Conservation (phyloP, 495 filamentous ascomycete genomes). For the Hypoxylon lenormandii region DNA sequence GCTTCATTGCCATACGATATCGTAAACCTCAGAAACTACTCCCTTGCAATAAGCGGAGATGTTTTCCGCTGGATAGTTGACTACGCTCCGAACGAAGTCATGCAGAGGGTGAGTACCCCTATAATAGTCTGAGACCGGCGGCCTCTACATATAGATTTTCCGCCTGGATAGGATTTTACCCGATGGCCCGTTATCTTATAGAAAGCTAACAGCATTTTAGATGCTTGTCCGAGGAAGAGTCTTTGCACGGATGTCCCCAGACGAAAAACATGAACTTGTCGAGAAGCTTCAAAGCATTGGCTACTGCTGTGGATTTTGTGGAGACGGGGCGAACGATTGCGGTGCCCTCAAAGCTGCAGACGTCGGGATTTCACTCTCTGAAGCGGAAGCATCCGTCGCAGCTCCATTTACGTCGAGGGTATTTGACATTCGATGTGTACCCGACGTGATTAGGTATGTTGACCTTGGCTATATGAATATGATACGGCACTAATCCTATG, state of each 20-base stretch:
- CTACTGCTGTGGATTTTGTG: slow-evolving; percentile 96
- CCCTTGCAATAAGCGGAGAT: slow-evolving; percentile 88
- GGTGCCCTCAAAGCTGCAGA: slow-evolving; percentile 97
- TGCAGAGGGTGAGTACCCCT: slow-evolving; percentile 69
- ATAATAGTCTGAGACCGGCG: neutral
- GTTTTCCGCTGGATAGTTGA: slow-evolving; percentile 97
- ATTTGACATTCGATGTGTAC: slow-evolving; percentile 97
- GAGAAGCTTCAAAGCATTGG: slow-evolving; percentile 97
- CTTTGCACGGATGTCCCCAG: slow-evolving; percentile 97
- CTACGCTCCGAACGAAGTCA: slow-evolving; percentile 79
- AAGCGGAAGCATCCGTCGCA: slow-evolving; percentile 97
- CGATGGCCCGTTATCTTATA: neutral
- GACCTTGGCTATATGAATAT: neutral
- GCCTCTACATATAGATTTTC: neutral
- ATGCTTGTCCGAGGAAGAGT: slow-evolving; percentile 93
- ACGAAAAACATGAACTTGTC: slow-evolving; percentile 98
- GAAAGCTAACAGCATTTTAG: slow-evolving; percentile 55
- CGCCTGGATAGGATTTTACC: neutral
- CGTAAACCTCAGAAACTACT: slow-evolving; percentile 81
- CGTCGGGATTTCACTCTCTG: slow-evolving; percentile 97
- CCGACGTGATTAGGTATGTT: slow-evolving; percentile 81
- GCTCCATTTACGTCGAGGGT: slow-evolving; percentile 95
- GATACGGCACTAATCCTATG: slow-evolving; percentile 20
- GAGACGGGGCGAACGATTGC: slow-evolving; percentile 98
- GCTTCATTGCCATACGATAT: slow-evolving; percentile 86